A percentile compares a stretch with the other conserved stretches of the same genome.
Evolutionary conservation across 1,284 basidiomycete species (phyloP).

Genomic region (Puccinia coronata): DNA sequence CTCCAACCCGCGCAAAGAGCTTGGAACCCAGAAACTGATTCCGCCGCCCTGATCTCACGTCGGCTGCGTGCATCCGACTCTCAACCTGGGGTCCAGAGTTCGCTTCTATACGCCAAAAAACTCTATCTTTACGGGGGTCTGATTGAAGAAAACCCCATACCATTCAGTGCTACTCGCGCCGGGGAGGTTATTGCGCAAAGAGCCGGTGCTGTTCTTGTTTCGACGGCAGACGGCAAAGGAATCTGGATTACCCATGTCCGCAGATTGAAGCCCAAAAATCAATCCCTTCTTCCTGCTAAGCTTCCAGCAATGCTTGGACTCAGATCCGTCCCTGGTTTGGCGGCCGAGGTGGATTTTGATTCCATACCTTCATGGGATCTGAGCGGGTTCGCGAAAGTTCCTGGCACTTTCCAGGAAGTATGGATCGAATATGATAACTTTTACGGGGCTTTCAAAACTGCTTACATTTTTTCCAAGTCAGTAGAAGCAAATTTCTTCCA

Average conservation of each 20-base stretch:
- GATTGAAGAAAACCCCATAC: conserved; percentile 56
- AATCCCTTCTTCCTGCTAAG: conserved; percentile 60
- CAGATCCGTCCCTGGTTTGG: conserved; percentile 55
- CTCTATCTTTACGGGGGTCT: conserved; percentile 61
- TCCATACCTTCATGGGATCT: conserved; percentile 59
- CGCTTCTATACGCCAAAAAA: conserved; percentile 38
- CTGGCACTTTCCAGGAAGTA: conserved; percentile 61
- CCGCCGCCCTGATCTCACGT: conserved; percentile 59
- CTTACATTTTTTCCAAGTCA: conserved; percentile 61
- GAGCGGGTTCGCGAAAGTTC: conserved; percentile 50
- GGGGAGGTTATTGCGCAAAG: conserved; percentile 60
- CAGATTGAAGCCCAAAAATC: conserved; percentile 59
- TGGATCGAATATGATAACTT: conserved; percentile 59
- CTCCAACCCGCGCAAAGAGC: conserved; percentile 59
- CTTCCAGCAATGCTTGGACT: conserved; percentile 60
- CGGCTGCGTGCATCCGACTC: conserved; percentile 61
- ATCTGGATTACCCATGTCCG: conserved; percentile 62
- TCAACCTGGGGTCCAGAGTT: conserved; percentile 61
- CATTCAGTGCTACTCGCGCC: conserved; percentile 53
- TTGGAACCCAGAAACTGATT: conserved; percentile 56
- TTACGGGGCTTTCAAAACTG: conserved; percentile 55
- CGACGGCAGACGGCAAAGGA: conserved; percentile 57
- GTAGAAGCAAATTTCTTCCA: neutral
- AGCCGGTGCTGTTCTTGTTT: conserved; percentile 61
- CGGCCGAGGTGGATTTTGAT: conserved; percentile 53